Conservation (phyloP, 305 asterid genomes). For the Rubia balearica region DNA sequence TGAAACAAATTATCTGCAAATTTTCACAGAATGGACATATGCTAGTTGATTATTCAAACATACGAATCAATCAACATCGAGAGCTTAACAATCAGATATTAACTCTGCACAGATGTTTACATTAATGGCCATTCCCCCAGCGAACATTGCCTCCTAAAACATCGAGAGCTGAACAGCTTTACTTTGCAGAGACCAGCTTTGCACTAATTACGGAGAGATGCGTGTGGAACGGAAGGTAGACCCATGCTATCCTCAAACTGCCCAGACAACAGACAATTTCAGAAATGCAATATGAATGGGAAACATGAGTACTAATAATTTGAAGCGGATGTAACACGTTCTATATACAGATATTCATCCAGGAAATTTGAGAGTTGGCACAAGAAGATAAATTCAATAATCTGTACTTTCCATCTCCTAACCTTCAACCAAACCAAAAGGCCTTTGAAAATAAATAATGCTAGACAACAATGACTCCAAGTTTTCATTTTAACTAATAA, state of each 20-base stretch:
- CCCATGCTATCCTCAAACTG: slow-evolving; percentile 93
- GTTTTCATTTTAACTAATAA: background rate
- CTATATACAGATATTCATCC: background rate
- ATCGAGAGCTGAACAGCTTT: background rate
- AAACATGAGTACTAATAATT: background rate
- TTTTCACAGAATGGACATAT: background rate
- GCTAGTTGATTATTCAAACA: background rate
- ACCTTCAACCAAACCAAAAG: background rate
- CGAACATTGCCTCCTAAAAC: background rate
- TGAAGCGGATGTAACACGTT: background rate
- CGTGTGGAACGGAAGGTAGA: slow-evolving; percentile 86
- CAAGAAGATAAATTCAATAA: background rate
- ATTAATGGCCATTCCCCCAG: background rate
- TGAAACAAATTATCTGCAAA: background rate
- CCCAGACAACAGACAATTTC: slow-evolving; percentile 10
- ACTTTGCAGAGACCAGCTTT: background rate
- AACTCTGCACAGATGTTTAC: slow-evolving; percentile 13
- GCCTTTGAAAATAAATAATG: background rate
- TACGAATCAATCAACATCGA: background rate
- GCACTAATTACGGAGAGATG: slow-evolving; percentile 72
- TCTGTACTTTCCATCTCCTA: background rate
- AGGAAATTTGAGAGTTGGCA: background rate
- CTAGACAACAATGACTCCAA: background rate
- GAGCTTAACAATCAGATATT: slow-evolving; percentile 5
- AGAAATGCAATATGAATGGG: background rate